Conservation (phyloP, 2,329 filamentous ascomycete genomes). For the Trichoderma harzianum region DNA sequence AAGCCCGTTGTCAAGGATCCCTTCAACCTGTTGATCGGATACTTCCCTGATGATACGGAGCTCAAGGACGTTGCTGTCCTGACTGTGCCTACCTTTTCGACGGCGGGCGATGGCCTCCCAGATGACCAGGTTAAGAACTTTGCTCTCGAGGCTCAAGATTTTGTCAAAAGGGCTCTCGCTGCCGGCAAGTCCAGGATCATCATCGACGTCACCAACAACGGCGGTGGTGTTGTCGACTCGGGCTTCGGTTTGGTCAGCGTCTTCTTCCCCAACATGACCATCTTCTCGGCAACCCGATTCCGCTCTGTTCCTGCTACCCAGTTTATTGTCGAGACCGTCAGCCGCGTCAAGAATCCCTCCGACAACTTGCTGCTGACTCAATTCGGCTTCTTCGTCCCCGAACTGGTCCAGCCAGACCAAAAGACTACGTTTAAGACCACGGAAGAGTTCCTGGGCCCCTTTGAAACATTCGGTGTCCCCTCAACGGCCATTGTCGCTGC, state of each 20-base stretch:
- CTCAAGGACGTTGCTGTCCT: conserved; percentile 4
- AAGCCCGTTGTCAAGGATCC: conserved; percentile 2
- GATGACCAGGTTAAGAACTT: conserved; percentile 16
- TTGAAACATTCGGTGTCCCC: background rate
- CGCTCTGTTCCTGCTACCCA: conserved; percentile 7
- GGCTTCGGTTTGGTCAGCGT: conserved; percentile 48
- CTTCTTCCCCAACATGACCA: conserved; percentile 29
- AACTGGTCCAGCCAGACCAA: background rate
- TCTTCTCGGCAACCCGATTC: conserved; percentile 12
- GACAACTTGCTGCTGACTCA: background rate
- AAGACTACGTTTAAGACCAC: background rate
- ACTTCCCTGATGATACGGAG: background rate
- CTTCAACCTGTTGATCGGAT: background rate
- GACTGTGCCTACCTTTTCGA: background rate
- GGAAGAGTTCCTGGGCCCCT: background rate
- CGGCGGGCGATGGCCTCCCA: background rate
- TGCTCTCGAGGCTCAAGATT: conserved; percentile 29
- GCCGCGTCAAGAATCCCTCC: background rate
- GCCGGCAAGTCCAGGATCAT: conserved; percentile 46
- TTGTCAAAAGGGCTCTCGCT: conserved; percentile 41
- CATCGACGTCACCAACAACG: conserved; percentile 61
- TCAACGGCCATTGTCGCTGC: background rate
- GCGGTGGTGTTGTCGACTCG: conserved; percentile 50
- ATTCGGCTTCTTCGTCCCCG: background rate
- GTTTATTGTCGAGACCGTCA: background rate